Evolutionary conservation across 805 yeast genomes (phyloP).

Genomic region (Barnettozyma salicaria): DNA sequence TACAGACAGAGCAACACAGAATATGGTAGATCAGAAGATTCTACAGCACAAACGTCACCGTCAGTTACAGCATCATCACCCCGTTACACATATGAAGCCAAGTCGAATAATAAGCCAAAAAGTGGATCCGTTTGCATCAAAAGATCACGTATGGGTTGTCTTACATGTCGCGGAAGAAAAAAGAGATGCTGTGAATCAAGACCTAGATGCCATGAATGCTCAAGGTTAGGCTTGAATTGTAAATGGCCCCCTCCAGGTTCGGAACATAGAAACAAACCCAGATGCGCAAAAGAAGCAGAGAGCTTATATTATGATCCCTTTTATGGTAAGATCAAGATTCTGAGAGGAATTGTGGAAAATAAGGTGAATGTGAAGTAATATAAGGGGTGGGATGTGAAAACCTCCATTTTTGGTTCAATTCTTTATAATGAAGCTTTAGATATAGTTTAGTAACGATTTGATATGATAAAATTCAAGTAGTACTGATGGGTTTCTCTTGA

Average conservation of each 20-base stretch:
- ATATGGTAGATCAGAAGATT: neutral
- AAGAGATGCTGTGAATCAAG: slow-evolving; percentile 70
- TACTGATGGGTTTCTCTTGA: too few relatives aligned
- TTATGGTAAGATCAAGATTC: slow-evolving; percentile 54
- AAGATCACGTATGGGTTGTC: slow-evolving; percentile 66
- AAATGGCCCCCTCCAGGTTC: slow-evolving; percentile 70
- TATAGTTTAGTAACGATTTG: too few relatives aligned
- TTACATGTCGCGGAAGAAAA: slow-evolving; percentile 72
- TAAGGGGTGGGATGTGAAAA: too few relatives aligned
- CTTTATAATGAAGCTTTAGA: too few relatives aligned
- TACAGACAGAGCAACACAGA: neutral
- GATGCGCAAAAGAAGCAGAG: slow-evolving; percentile 42
- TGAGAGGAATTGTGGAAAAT: slow-evolving; percentile 56
- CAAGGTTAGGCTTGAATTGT: slow-evolving; percentile 57
- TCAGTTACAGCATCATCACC: slow-evolving; percentile 3
- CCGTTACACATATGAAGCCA: slow-evolving; percentile 1
- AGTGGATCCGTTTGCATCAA: slow-evolving; percentile 20
- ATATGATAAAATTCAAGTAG: too few relatives aligned
- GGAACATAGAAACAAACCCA: slow-evolving; percentile 39
- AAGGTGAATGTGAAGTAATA: slow-evolving; percentile 23
- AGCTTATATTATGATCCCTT: slow-evolving; percentile 49
- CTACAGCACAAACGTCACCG: neutral
- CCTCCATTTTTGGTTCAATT: neutral
- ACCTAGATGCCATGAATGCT: slow-evolving; percentile 65
- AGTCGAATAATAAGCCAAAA: slow-evolving; percentile 6